A percentile compares a stretch with the other conserved stretches of the same genome.
These are phyloP conservation scores for Hypericum perforatum DNA, from an alignment of 345 rosid genomes.

Conservation along the genomic window DNA sequence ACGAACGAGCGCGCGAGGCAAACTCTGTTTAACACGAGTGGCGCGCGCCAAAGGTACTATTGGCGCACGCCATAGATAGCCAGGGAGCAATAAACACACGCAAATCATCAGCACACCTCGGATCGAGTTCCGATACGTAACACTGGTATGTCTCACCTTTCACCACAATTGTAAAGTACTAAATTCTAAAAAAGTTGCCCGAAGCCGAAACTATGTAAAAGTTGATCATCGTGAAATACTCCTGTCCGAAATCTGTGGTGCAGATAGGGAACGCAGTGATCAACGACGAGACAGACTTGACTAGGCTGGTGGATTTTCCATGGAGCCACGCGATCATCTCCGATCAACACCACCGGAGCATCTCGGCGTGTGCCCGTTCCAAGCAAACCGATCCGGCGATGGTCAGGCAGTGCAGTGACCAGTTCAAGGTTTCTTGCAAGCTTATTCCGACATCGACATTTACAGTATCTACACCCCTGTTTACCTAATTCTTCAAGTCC, in stretches of 20 bases:
- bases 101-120: no score
- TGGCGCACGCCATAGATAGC: no score
- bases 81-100: no score
- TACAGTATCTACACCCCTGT: conserved; percentile 58
- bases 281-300: conserved; percentile 42
- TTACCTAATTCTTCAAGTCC: conserved; percentile 20
- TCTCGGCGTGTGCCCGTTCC: conserved; percentile 28
- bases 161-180: no score
- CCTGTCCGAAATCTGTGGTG: not conserved
- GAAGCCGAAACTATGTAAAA: no score
- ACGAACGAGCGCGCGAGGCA: no score
- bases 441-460: conserved; percentile 48
- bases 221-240: no score
- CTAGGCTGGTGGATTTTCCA: conserved; percentile 54
- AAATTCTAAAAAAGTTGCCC: no score
- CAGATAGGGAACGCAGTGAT: conserved; percentile 76
- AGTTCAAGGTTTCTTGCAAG: conserved; percentile 21
- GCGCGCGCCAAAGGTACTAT: no score
- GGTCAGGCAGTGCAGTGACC: conserved; percentile 13
- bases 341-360: conserved; percentile 37
- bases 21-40: no score
- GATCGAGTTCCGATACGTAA: no score
- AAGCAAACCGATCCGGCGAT: not conserved
- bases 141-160: no score
- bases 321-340: conserved; percentile 75